Percentiles rank a stretch among this genome's conserved stretches.
Conservation (phyloP, 2,329 filamentous ascomycete species). For the Fusarium sp. region DNA sequence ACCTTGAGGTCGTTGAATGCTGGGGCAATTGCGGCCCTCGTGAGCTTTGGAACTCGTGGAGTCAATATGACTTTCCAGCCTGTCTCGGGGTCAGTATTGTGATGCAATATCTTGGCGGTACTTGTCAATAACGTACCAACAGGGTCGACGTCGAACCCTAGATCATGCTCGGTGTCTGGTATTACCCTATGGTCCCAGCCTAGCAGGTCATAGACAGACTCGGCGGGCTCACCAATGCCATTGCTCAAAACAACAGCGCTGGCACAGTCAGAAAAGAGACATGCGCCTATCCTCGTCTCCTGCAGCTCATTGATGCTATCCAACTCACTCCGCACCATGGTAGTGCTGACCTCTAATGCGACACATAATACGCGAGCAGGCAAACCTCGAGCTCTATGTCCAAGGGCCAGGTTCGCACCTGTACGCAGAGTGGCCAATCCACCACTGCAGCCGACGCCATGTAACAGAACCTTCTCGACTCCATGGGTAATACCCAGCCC, state of each 20-base stretch:
- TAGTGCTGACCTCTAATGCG: conserved; percentile 72
- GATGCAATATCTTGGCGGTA: background rate
- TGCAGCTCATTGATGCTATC: conserved; percentile 70
- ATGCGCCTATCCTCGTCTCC: conserved; percentile 72
- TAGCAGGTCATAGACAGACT: conserved; percentile 68
- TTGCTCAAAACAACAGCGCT: conserved; percentile 75
- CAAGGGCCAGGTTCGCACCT: conserved; percentile 74
- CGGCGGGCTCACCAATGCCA: conserved; percentile 60
- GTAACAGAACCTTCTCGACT: conserved; percentile 74
- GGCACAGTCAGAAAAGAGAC: conserved; percentile 78
- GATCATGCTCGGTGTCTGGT: conserved; percentile 69
- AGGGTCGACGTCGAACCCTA: conserved; percentile 75
- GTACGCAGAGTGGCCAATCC: conserved; percentile 72
- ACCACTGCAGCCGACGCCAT: conserved; percentile 75
- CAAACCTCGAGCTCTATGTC: conserved; percentile 67
- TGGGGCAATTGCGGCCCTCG: conserved; percentile 62
- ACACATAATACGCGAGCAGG: conserved; percentile 74
- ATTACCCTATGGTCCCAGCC: conserved; percentile 75
- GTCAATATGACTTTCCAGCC: conserved; percentile 77
- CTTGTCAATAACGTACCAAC: conserved; percentile 56
- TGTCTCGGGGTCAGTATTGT: conserved; percentile 31
- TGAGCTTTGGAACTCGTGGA: conserved; percentile 69
- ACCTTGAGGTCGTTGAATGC: conserved; percentile 67
- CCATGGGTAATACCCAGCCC: conserved; percentile 65
- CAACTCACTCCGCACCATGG: conserved; percentile 73